Percentiles rank a stretch among this genome's conserved stretches.
These are phyloP conservation scores for Eimeria acervulina DNA, from an alignment of 169 alveolate species.

Conservation along the genomic window DNA sequence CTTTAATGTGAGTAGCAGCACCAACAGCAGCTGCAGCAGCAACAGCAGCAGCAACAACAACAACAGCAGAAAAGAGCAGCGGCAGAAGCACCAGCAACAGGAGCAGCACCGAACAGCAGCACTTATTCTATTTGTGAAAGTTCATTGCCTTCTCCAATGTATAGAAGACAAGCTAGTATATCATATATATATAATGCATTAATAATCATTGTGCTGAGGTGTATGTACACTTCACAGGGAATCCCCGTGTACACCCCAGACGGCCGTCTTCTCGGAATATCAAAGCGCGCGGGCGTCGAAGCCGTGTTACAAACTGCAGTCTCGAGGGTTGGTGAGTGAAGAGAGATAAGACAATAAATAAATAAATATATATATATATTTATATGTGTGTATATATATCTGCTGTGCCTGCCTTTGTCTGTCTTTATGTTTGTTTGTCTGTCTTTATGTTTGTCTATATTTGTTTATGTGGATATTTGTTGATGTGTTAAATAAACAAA, in stretches of 20 bases:
- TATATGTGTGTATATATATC: no score
- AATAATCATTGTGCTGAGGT: neutral
- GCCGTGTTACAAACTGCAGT: conserved; percentile 78
- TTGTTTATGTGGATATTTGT: no score
- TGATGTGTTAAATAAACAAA: no score
- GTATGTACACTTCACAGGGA: conserved; percentile 52
- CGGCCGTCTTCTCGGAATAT: conserved; percentile 37
- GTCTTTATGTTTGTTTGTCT: no score
- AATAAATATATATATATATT: no score
- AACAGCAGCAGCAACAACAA: neutral
- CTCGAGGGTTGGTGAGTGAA: conserved; percentile 77
- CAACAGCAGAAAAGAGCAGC: neutral
- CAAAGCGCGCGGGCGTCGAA: conserved; percentile 55
- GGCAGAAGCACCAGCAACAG: no score
- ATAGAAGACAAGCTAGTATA: no score
- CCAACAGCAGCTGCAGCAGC: neutral
- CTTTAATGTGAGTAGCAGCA: conserved; percentile 8
- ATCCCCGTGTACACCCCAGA: conserved; percentile 67
- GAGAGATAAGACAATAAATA: no score
- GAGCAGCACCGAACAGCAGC: neutral
- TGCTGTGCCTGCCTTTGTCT: no score
- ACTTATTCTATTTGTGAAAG: no score
- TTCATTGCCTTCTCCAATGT: no score
- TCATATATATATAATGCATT: neutral
- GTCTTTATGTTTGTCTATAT: no score